Evolutionary conservation across 2,329 filamentous ascomycete species (phyloP).

Genomic region (Fusarium incarnatum): DNA sequence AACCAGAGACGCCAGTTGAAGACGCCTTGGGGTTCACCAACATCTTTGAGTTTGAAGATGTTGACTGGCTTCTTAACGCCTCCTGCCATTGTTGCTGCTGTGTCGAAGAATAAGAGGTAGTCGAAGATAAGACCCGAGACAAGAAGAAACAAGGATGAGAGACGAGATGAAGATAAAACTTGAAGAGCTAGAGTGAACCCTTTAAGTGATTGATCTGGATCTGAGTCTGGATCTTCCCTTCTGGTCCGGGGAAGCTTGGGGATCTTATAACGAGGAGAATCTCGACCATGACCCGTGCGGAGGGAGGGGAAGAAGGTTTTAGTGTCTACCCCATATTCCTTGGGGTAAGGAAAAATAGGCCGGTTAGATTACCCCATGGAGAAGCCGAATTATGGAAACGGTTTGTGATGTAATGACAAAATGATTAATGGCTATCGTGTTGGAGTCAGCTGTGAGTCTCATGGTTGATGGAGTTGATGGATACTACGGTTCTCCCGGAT

Average conservation of each 20-base stretch:
- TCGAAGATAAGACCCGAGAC: no score
- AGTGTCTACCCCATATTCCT: slow-evolving; percentile 1
- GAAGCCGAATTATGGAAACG: not conserved
- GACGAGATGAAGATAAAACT: not conserved
- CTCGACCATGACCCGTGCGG: not conserved
- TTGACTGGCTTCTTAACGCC: slow-evolving; percentile 27
- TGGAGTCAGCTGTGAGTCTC: not conserved
- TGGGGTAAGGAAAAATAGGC: no score
- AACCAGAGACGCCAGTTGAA: slow-evolving; percentile 30
- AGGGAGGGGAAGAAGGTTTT: not conserved
- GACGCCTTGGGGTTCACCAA: slow-evolving; percentile 17
- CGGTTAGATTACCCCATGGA: slow-evolving; percentile 12
- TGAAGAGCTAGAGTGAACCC: not conserved
- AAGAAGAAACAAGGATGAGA: no score
- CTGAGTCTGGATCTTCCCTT: not conserved
- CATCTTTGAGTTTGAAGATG: slow-evolving; percentile 22
- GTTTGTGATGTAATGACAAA: slow-evolving; percentile 4
- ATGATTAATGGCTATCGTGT: not conserved
- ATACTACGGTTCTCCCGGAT: not conserved
- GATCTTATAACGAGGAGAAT: slow-evolving; percentile 13
- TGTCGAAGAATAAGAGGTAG: no score
- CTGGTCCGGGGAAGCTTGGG: slow-evolving; percentile 15
- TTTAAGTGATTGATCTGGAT: slow-evolving; percentile 6
- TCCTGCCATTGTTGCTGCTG: no score
- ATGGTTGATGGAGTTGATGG: not conserved